Conservation (phyloP, 2,329 filamentous ascomycete species). For the Microthyrium microscopicum region DNA sequence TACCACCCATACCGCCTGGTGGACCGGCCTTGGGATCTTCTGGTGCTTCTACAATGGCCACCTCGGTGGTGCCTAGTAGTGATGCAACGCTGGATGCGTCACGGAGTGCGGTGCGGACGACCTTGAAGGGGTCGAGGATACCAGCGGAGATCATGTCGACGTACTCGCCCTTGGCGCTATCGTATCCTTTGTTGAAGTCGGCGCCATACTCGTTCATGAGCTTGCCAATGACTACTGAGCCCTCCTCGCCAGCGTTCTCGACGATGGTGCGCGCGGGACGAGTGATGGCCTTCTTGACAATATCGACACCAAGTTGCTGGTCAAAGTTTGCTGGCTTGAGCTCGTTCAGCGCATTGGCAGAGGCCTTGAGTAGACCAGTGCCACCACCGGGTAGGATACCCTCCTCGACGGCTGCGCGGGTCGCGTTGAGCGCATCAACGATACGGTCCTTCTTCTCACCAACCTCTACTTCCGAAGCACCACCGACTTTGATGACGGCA, state of each 20-base stretch:
- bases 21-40: constrained; percentile 73
- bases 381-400: constrained; percentile 97
- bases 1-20: constrained; percentile 24
- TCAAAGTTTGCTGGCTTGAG: constrained; percentile 93
- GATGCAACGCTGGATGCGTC: constrained; percentile 95
- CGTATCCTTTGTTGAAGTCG: constrained; percentile 97
- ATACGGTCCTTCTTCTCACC: constrained; percentile 99
- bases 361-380: constrained; percentile 93
- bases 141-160: constrained; percentile 95
- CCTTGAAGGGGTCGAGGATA: constrained; percentile 99
- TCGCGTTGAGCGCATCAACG: constrained; percentile 94
- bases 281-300: constrained; percentile 96
- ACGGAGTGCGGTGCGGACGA: constrained; percentile 87
- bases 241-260: constrained; percentile 93
- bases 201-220: constrained; percentile 79
- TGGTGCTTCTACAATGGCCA: constrained; percentile 87
- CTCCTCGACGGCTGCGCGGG: constrained; percentile 94
- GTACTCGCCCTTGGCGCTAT: constrained; percentile 93
- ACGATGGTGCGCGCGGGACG: constrained; percentile 88
- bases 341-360: constrained; percentile 66
- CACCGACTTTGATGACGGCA: constrained; percentile 97
- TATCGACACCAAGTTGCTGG: constrained; percentile 94
- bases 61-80: constrained; percentile 92
- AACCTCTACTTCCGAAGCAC: constrained; percentile 94
- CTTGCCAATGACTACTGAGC: constrained; percentile 93